These are phyloP conservation scores for Boletus sp. DNA, from an alignment of 1,284 basidiomycete genomes.

Conservation along the genomic window DNA sequence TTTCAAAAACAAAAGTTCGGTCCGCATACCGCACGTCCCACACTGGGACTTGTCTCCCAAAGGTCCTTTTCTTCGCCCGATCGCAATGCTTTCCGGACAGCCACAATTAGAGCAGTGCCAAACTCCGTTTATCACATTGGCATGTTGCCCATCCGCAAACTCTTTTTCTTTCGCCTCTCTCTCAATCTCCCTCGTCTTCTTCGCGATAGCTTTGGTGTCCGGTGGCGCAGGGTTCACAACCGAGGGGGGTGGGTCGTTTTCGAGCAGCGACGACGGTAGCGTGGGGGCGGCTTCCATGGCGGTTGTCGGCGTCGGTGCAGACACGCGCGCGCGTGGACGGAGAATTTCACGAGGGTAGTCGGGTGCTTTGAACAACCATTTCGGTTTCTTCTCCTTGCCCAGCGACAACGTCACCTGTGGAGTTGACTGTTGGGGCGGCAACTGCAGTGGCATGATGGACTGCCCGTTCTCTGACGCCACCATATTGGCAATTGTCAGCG, in stretches of 20 bases:
- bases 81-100: conserved; percentile 80
- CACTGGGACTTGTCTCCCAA: conserved; percentile 91
- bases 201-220: conserved; percentile 50
- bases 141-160: conserved; percentile 76
- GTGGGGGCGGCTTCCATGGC: conserved; percentile 58
- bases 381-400: conserved; percentile 66
- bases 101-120: conserved; percentile 96
- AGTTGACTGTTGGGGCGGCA: conserved; percentile 42
- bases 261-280: conserved; percentile 48
- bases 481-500: conserved; percentile 78
- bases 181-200: conserved; percentile 70
- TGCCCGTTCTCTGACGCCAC: conserved; percentile 79
- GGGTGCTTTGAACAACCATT: conserved; percentile 72
- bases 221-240: conserved; percentile 36
- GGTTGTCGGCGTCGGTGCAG: conserved; percentile 61
- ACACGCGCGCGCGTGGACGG: conserved; percentile 55
- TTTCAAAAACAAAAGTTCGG: neutral
- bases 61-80: conserved; percentile 85
- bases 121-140: conserved; percentile 76
- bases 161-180: conserved; percentile 79
- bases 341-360: conserved; percentile 54
- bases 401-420: conserved; percentile 34
- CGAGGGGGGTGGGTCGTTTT: conserved; percentile 53
- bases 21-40: conserved; percentile 79
- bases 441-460: conserved; percentile 51